Evolutionary conservation across 345 rosid species (phyloP), one percentile per base, ranked within the genome.

Genomic region (Populus nigra): DNA sequence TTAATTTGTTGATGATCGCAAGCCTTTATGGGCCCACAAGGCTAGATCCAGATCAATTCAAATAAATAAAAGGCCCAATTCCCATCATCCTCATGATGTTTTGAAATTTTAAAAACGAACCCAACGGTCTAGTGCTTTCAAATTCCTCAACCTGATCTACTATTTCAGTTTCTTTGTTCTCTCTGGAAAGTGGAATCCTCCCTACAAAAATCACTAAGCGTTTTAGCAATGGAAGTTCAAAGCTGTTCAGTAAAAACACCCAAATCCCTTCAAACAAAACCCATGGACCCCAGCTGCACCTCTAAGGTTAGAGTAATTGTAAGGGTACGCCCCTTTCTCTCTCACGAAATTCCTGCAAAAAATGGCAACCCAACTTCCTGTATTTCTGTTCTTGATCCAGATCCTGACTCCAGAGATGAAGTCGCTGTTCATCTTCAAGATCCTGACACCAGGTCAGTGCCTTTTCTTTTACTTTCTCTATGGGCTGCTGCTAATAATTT

Each of bases 281-380:
- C 78, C 68, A 29, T 55, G 65, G 71, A 69, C 43, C n/a, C 83
- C 1, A 67, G 77, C 80, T 80, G 82, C 43, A 61, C 82, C 71
- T 86, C 90, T 0, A 89, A 85, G 72, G 91, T 93, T 27, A 87
- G 96, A 69, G 96, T 95, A 10, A 81, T 89, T 0, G 85, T 85
- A 16, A 81, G 99, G 61, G 90, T 92, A 33, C 97, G 97, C 70
- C 93, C 92, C 0, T 91, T 93, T 77, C 95, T 93, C 68, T 83
- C 90, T 36, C 81, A 74, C 2, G 97, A 93, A 62, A 82, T 85
- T 39, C 39, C 85, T 4, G 80, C 84, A 5, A 85, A 50, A 73
- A 77, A 69, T 10, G 83, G 86, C 9, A 67, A 65, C 38, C 75
- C 82, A 0, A 77, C 41, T 7, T 77, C 94, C 0, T 92, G 96